These are phyloP conservation scores for Pseudopithomyces chartarum DNA, from an alignment of 2,329 filamentous ascomycete genomes.

Conservation along the genomic window DNA sequence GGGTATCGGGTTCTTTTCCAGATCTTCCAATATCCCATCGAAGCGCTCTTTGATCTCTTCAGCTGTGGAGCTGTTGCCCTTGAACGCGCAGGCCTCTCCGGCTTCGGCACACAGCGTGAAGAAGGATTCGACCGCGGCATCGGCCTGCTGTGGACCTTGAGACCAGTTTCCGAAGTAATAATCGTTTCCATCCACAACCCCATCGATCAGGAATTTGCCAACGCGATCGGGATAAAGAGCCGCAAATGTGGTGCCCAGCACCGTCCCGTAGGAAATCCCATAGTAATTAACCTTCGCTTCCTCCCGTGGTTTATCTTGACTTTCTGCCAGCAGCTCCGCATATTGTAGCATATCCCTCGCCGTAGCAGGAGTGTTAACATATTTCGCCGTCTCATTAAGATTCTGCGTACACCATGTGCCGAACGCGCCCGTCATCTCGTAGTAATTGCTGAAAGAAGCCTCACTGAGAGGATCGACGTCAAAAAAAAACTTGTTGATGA, in stretches of 20 bases:
- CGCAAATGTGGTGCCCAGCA: slow-evolving; percentile 51
- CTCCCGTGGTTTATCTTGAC: slow-evolving; percentile 5
- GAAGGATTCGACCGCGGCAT: slow-evolving; percentile 48
- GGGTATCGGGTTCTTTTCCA: slow-evolving; percentile 10
- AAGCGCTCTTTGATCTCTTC: slow-evolving; percentile 12
- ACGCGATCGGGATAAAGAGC: slow-evolving; percentile 39
- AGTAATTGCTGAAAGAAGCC: not conserved
- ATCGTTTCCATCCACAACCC: slow-evolving; percentile 6
- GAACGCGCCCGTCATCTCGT: slow-evolving; percentile 4
- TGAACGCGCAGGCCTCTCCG: slow-evolving; percentile 32
- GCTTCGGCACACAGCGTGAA: slow-evolving; percentile 59
- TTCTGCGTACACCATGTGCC: slow-evolving; percentile 12
- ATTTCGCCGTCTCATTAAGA: slow-evolving; percentile 11
- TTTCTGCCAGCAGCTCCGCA: slow-evolving; percentile 6
- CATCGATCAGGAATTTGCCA: slow-evolving; percentile 47
- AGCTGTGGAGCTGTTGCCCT: slow-evolving; percentile 5
- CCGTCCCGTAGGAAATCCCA: slow-evolving; percentile 51
- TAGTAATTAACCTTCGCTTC: slow-evolving; percentile 37
- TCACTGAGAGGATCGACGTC: not conserved
- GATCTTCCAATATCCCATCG: slow-evolving; percentile 3
- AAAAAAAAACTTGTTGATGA: not conserved
- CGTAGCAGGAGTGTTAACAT: slow-evolving; percentile 13
- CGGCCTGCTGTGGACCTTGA: slow-evolving; percentile 7
- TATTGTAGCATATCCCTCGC: slow-evolving; percentile 22
- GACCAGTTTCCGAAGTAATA: slow-evolving; percentile 14